Evolutionary conservation across 495 filamentous ascomycete genomes (phyloP), one percentile per base, ranked within the genome.

Genomic region (Penicillium robsamsonii): DNA sequence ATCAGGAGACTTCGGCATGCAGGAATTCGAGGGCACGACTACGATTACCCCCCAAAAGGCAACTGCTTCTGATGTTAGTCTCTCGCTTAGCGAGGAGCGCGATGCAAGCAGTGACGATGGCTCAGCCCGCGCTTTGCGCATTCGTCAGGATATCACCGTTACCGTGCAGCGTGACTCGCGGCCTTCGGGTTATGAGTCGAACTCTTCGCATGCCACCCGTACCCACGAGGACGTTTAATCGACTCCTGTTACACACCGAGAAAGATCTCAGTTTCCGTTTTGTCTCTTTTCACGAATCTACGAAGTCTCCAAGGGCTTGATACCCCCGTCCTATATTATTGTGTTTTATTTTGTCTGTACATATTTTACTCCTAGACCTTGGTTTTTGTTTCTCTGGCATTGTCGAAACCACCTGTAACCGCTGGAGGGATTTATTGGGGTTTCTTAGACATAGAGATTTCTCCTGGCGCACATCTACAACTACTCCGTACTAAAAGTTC

Each of bases 91-190:
- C 24, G 69, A 73, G 24, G 67, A 69, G 33, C 66, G 68, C 9
- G 63, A 70, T 31, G 55, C 66, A 27, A 76, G 72, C 53, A 65
- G 62, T 35, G 73, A 75, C 30, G 72, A 77, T 65, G 71, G 72
- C 2, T 76, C 73, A 6, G 70, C 70, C 10, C 69, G 72, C 12
- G 73, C 73, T n/a, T 46, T 78, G 30, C 66, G 73, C 25, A 79
- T 79, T 46, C 69, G 73, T 9, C 75, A 76, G 40, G 75, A 78
- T 38, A 70, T 79, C 37, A 79, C 76, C 2, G 68, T 79, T 20
- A 75, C 75, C 5, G 71, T 78, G 45, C 60, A 77, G 57, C 69
- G 62, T 12, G 73, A 74, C 33, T 55, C 65, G 5, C 64, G 67
- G 27, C 64, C 70, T n/a, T 54, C 61, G 2, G 57, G 62, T 11